These are phyloP conservation scores for Kazachstania bromeliacearum DNA, from an alignment of 805 yeast species.

Conservation along the genomic window DNA sequence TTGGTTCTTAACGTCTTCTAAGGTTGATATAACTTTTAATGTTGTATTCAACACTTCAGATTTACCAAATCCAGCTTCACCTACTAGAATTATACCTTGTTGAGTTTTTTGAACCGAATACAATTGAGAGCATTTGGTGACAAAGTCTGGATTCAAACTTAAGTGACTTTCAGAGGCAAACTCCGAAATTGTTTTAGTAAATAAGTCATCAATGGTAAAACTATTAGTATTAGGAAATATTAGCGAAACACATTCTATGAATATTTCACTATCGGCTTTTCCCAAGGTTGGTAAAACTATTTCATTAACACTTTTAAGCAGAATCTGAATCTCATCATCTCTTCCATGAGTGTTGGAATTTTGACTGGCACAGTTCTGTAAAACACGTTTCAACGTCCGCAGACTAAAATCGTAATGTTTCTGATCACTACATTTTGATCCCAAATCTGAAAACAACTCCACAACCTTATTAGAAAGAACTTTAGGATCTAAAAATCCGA, in stretches of 20 bases:
- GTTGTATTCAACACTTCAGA: conserved; percentile 43
- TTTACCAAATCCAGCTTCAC: conserved; percentile 70
- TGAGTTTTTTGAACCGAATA: conserved; percentile 50
- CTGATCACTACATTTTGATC: conserved; percentile 39
- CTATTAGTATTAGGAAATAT: conserved; percentile 4
- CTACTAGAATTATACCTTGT: conserved; percentile 77
- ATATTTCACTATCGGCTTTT: conserved; percentile 39
- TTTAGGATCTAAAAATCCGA: conserved; percentile 51
- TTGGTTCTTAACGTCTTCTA: conserved; percentile 32
- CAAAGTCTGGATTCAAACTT: conserved; percentile 34
- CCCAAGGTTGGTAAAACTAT: conserved; percentile 60
- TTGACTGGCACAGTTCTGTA: conserved; percentile 50
- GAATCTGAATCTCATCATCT: conserved; percentile 6
- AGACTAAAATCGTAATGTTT: conserved; percentile 86
- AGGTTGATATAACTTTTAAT: conserved; percentile 33
- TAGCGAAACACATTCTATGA: conserved; percentile 12
- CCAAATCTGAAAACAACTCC: conserved; percentile 42
- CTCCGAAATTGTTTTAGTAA: conserved; percentile 16
- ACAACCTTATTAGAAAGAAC: conserved; percentile 42
- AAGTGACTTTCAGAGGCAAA: conserved; percentile 30
- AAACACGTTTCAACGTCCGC: conserved; percentile 63
- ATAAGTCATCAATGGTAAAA: too few relatives aligned
- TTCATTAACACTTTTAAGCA: conserved; percentile 1
- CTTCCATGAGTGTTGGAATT: conserved; percentile 5
- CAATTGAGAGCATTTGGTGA: conserved; percentile 50